These are phyloP conservation scores for Samsoniella hepiali DNA, from an alignment of 2,329 filamentous ascomycete species.

Conservation along the genomic window DNA sequence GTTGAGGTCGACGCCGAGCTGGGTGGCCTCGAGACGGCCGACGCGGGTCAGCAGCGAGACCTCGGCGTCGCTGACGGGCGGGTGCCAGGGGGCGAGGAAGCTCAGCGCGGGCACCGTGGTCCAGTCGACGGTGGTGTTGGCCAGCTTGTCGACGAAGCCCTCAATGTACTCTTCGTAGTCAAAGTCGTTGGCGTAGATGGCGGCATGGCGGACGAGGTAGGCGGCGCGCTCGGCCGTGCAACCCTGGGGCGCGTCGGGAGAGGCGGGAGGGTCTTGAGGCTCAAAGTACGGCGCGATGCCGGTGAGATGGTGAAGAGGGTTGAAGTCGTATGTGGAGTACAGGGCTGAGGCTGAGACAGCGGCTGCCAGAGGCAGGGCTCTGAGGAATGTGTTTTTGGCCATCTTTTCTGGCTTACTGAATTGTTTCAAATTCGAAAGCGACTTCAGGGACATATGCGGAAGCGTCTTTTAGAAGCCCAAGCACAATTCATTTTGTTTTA, in stretches of 20 bases:
- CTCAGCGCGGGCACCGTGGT: slow-evolving; percentile 49
- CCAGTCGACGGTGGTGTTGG: slow-evolving; percentile 59
- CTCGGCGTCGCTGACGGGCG: slow-evolving; percentile 55
- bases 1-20: slow-evolving; percentile 55
- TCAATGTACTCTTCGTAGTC: slow-evolving; percentile 57
- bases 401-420: neutral
- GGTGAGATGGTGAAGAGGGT: slow-evolving; percentile 51
- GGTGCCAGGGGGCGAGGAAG: slow-evolving; percentile 55
- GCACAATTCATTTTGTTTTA: neutral
- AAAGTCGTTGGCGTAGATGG: slow-evolving; percentile 58
- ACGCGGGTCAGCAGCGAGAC: slow-evolving; percentile 58
- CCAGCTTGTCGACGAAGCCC: slow-evolving; percentile 55
- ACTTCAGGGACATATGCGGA: neutral
- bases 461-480: too few species aligned
- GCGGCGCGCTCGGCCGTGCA: slow-evolving; percentile 51
- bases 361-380: slow-evolving; percentile 12
- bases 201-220: slow-evolving; percentile 57
- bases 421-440: neutral
- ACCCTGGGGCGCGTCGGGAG: slow-evolving; percentile 44
- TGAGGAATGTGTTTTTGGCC: neutral
- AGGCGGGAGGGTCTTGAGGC: slow-evolving; percentile 45
- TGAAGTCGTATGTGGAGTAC: slow-evolving; percentile 49
- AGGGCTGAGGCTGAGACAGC: slow-evolving; percentile 28
- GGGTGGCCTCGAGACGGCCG: slow-evolving; percentile 57
- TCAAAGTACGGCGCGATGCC: slow-evolving; percentile 59